A percentile compares a stretch with the other conserved stretches of the same genome.
Evolutionary conservation across 2,329 filamentous ascomycete species (phyloP).

Genomic region (Lojkania enalia): DNA sequence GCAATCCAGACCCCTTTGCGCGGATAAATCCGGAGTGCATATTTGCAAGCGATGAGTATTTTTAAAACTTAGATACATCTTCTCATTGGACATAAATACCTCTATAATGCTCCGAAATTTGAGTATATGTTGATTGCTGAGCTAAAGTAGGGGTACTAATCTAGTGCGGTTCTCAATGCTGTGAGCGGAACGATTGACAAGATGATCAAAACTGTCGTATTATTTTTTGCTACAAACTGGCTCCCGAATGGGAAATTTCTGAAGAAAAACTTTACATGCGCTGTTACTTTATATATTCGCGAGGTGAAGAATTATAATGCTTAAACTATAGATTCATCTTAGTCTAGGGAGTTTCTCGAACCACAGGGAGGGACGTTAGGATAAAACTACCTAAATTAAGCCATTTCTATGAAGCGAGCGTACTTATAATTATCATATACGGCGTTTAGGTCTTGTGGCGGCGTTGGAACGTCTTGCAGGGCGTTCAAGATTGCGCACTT

Average conservation of each 20-base stretch:
- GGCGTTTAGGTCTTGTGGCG: no score
- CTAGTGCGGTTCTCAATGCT: constrained; percentile 12
- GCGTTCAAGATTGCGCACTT: no score
- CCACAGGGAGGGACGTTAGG: constrained; percentile 5
- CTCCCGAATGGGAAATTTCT: constrained; percentile 1
- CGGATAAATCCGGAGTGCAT: constrained; percentile 2
- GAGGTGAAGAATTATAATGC: constrained; percentile 3
- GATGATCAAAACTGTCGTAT: constrained; percentile 25
- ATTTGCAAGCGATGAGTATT: not conserved
- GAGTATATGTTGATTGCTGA: not conserved
- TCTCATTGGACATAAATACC: not conserved
- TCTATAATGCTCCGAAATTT: constrained; percentile 3
- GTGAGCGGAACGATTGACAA: constrained; percentile 10
- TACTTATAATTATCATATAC: no score
- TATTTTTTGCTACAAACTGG: constrained; percentile 1
- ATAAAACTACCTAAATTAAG: no score
- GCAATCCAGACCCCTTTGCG: not conserved
- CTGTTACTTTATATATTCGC: constrained; percentile 6
- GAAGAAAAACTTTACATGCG: constrained; percentile 3
- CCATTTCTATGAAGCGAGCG: no score
- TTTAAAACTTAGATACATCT: constrained; percentile 2
- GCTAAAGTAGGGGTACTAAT: constrained; percentile 19
- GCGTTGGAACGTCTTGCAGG: no score
- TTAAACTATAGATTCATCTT: constrained; percentile 7
- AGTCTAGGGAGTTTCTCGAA: constrained; percentile 2